phyloP scores from a whole-genome alignment of 495 filamentous ascomycete genomes.

The Penicillium steckii region DNA sequence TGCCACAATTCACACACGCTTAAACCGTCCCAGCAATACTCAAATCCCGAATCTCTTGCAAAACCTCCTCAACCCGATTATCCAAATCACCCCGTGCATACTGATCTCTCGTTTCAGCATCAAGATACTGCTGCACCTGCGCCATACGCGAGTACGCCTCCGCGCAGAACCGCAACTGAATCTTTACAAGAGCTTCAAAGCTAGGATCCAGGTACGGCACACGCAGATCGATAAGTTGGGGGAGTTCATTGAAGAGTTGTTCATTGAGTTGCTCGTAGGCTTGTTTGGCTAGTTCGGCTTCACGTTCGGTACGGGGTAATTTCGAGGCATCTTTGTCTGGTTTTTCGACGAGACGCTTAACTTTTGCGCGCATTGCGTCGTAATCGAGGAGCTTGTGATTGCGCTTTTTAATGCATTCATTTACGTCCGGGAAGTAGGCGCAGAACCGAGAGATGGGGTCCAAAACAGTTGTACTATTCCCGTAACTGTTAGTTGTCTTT shows the following conservation, averaged over 20 bases:
- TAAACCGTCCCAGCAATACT: constrained; percentile 82
- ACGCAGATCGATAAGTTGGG: constrained; percentile 95
- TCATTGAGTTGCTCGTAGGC: constrained; percentile 96
- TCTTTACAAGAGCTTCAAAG: constrained; percentile 98
- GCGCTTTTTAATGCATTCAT: constrained; percentile 98
- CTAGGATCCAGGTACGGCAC: constrained; percentile 95
- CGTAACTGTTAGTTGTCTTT: neutral
- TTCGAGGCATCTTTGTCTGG: constrained; percentile 97
- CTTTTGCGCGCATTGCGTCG: constrained; percentile 90
- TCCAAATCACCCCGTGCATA: constrained; percentile 94
- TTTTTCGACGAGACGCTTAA: constrained; percentile 96
- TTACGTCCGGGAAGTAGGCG: constrained; percentile 98
- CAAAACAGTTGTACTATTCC: constrained; percentile 78
- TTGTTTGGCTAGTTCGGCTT: constrained; percentile 86
- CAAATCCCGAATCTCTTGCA: constrained; percentile 95
- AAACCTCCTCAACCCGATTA: constrained; percentile 86
- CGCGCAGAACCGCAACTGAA: constrained; percentile 95
- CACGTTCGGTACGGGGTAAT: constrained; percentile 89
- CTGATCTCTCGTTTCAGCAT: constrained; percentile 93
- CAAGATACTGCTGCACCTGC: constrained; percentile 97
- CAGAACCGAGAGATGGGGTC: constrained; percentile 95
- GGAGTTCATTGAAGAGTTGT: constrained; percentile 86
- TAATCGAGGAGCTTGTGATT: constrained; percentile 98
- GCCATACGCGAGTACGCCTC: constrained; percentile 97
- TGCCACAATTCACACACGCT: constrained; percentile 9